A percentile compares a stretch with the other conserved stretches of the same genome.
Conservation (phyloP, 2,329 filamentous ascomycete species). For the Paecilomyces formosus region DNA sequence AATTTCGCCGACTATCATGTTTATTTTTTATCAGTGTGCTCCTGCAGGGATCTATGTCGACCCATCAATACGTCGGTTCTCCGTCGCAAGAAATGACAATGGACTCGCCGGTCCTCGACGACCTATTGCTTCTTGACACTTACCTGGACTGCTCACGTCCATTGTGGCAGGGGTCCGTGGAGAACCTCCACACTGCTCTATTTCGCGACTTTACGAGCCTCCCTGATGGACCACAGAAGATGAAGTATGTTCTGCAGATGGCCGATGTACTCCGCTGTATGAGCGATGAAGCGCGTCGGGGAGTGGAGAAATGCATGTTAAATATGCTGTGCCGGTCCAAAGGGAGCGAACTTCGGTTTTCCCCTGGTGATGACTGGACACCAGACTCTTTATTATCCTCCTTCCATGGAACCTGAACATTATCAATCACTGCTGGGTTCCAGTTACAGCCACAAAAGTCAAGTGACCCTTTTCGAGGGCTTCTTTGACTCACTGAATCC, state of each 20-base stretch:
- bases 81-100: neutral
- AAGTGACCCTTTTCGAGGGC: neutral
- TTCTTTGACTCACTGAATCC: neutral
- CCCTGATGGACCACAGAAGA: conserved; percentile 1
- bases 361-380: conserved; percentile 1
- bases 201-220: neutral
- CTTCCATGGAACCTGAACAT: conserved; percentile 2
- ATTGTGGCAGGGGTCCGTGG: neutral
- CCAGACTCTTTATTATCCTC: conserved; percentile 6
- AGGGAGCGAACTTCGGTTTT: neutral
- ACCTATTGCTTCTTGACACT: conserved; percentile 2
- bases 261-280: conserved; percentile 1
- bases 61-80: neutral
- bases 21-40: conserved; percentile 4
- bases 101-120: neutral
- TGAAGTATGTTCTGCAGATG: conserved; percentile 6
- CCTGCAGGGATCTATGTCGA: conserved; percentile 4
- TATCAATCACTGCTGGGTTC: neutral
- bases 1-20: conserved; percentile 2
- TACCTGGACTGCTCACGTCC: neutral
- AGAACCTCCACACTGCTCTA: neutral
- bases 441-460: neutral
- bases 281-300: conserved; percentile 3
- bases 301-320: conserved; percentile 5
- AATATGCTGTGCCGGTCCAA: conserved; percentile 5